Percentiles rank a stretch among this genome's conserved stretches.
phyloP scores from a whole-genome alignment of 164 flowering plant genomes.

The Nelumbo lutea region DNA sequence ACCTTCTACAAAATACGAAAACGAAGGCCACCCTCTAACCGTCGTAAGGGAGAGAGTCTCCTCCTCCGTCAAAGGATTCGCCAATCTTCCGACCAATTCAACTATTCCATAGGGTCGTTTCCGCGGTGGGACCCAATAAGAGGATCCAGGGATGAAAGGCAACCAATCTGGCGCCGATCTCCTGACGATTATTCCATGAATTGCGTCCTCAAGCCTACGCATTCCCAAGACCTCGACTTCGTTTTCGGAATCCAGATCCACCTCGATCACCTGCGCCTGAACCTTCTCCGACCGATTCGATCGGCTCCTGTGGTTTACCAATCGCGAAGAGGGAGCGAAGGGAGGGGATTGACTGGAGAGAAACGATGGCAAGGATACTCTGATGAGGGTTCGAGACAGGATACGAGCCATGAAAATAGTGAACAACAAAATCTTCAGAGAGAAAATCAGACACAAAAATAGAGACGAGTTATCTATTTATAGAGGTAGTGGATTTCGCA shows the following conservation, averaged over 20 bases:
- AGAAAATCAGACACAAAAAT: no score
- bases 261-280: background rate
- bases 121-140: slow-evolving; percentile 33
- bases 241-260: background rate
- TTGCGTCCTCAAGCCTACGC: slow-evolving; percentile 24
- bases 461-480: no score
- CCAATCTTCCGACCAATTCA: slow-evolving; percentile 10
- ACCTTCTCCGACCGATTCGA: background rate
- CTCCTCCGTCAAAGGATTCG: slow-evolving; percentile 9
- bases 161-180: slow-evolving; percentile 34
- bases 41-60: slow-evolving; percentile 10
- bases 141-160: slow-evolving; percentile 25
- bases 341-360: background rate
- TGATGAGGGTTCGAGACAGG: background rate
- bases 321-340: background rate
- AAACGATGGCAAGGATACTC: background rate
- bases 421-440: no score
- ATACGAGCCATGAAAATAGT: background rate
- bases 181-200: slow-evolving; percentile 20
- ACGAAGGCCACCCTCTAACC: slow-evolving; percentile 28
- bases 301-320: background rate
- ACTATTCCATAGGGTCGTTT: slow-evolving; percentile 13
- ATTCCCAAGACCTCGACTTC: slow-evolving; percentile 8
- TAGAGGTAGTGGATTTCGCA: no score
- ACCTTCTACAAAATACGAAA: slow-evolving; percentile 15